Conservation (phyloP, 2,329 filamentous ascomycete genomes). For the Colletotrichum sp. region DNA sequence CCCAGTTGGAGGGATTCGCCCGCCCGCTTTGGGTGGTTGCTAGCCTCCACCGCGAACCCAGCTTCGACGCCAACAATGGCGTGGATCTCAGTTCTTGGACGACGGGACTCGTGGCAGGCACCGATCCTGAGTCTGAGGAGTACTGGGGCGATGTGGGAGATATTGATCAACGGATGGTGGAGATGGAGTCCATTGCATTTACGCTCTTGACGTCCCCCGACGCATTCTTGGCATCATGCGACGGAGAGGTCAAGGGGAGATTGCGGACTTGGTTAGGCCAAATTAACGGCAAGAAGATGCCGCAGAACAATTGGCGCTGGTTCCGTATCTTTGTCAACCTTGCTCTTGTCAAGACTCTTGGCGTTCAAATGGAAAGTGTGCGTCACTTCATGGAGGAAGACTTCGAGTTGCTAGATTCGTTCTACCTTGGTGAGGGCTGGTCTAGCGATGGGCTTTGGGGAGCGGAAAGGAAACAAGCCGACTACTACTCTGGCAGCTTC, state of each 20-base stretch:
- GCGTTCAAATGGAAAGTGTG: constrained; percentile 34
- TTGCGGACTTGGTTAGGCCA: constrained; percentile 40
- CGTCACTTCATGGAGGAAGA: constrained; percentile 37
- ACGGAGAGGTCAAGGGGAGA: constrained; percentile 27
- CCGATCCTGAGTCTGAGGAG: constrained; percentile 24
- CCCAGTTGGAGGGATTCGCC: constrained; percentile 41
- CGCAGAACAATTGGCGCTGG: constrained; percentile 49
- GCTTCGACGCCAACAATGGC: neutral
- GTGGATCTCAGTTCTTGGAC: constrained; percentile 24
- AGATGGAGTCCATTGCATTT: constrained; percentile 49
- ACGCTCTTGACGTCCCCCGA: constrained; percentile 42
- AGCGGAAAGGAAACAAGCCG: constrained; percentile 38
- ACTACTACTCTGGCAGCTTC: constrained; percentile 53
- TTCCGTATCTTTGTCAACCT: constrained; percentile 49
- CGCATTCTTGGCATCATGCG: constrained; percentile 32
- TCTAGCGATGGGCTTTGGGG: constrained; percentile 45
- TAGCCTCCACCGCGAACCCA: constrained; percentile 43
- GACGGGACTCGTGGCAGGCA: constrained; percentile 22
- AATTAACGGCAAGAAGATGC: constrained; percentile 44
- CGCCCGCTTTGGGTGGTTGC: constrained; percentile 27
- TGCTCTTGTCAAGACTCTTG: constrained; percentile 40
- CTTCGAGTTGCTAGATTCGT: constrained; percentile 41
- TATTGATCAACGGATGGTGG: constrained; percentile 50
- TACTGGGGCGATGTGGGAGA: constrained; percentile 47
- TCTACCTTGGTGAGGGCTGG: constrained; percentile 45